Evolutionary conservation across 2,329 filamentous ascomycete species (phyloP).

Genomic region (Colletotrichum cordylinicola): DNA sequence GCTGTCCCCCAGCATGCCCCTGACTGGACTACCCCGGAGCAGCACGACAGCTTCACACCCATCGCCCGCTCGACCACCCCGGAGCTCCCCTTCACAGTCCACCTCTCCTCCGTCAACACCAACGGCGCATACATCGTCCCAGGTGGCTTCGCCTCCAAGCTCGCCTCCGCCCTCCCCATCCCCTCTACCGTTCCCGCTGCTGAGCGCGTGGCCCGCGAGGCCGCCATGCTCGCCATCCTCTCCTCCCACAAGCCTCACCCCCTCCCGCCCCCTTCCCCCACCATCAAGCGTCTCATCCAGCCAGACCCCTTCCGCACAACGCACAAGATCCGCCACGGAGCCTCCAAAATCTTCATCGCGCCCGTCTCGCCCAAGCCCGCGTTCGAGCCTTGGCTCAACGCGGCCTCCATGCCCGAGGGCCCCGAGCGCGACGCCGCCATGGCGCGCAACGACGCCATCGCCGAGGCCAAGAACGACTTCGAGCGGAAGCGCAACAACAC

Average conservation of each 20-base stretch:
- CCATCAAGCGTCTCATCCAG: neutral
- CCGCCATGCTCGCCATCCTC: constrained; percentile 28
- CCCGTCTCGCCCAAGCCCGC: neutral
- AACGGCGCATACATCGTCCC: neutral
- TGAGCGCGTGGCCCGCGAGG: constrained; percentile 24
- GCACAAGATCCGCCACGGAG: neutral
- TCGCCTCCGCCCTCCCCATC: constrained; percentile 26
- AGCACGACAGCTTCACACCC: neutral
- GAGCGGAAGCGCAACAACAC: constrained; percentile 41
- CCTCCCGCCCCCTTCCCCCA: constrained; percentile 32
- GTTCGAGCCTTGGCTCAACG: constrained; percentile 22
- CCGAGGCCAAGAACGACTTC: constrained; percentile 25
- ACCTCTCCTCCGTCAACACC: neutral
- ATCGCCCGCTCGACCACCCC: neutral
- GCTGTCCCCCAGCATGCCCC: neutral
- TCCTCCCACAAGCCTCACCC: constrained; percentile 25
- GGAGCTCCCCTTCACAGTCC: neutral
- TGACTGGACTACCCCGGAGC: neutral
- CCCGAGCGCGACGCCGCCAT: constrained; percentile 17
- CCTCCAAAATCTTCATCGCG: neutral
- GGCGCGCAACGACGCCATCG: constrained; percentile 31
- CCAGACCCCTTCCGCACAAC: neutral
- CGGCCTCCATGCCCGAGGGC: constrained; percentile 11
- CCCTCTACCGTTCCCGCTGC: constrained; percentile 15
- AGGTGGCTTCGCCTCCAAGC: constrained; percentile 17